Evolutionary conservation across 2,329 filamentous ascomycete species (phyloP).

Genomic region (Fusarium setosum): DNA sequence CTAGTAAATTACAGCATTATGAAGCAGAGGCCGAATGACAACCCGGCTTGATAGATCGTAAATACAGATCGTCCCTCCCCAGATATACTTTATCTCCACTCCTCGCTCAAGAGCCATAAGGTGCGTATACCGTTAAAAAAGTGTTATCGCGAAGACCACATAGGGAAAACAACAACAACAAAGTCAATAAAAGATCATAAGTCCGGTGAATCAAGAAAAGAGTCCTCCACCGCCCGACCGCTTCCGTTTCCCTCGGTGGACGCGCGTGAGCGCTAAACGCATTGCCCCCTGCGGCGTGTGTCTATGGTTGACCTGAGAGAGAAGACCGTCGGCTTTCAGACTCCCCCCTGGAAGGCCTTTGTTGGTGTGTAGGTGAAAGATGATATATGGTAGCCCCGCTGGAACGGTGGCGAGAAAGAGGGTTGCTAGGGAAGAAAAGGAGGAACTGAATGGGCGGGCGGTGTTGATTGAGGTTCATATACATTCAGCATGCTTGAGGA

Average conservation of each 20-base stretch:
- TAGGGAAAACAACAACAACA: conserved; percentile 27
- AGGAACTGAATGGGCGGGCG: conserved; percentile 38
- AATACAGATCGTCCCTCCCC: conserved; percentile 38
- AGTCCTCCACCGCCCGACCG: conserved; percentile 29
- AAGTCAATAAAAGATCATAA: conserved; percentile 17
- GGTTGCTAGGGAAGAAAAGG: conserved; percentile 19
- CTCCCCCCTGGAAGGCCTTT: conserved; percentile 19
- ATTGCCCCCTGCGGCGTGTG: conserved; percentile 18
- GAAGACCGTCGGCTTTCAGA: conserved; percentile 25
- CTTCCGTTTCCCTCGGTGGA: conserved; percentile 7
- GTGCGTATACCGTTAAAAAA: conserved; percentile 25
- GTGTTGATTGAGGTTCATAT: conserved; percentile 41
- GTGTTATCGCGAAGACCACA: conserved; percentile 27
- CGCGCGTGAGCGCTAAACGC: not conserved
- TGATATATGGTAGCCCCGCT: conserved; percentile 12
- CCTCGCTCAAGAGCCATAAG: conserved; percentile 22
- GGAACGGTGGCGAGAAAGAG: conserved; percentile 15
- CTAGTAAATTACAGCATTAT: conserved; percentile 59
- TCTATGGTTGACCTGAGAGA: conserved; percentile 12
- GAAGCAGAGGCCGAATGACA: conserved; percentile 54
- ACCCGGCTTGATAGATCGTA: conserved; percentile 39
- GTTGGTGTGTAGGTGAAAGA: conserved; percentile 8
- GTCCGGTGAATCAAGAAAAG: conserved; percentile 24
- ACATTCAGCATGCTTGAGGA: conserved; percentile 41
- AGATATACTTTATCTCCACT: conserved; percentile 14